Evolutionary conservation across 2,329 filamentous ascomycete genomes (phyloP).

Genomic region (Macroventuria anomochaeta): DNA sequence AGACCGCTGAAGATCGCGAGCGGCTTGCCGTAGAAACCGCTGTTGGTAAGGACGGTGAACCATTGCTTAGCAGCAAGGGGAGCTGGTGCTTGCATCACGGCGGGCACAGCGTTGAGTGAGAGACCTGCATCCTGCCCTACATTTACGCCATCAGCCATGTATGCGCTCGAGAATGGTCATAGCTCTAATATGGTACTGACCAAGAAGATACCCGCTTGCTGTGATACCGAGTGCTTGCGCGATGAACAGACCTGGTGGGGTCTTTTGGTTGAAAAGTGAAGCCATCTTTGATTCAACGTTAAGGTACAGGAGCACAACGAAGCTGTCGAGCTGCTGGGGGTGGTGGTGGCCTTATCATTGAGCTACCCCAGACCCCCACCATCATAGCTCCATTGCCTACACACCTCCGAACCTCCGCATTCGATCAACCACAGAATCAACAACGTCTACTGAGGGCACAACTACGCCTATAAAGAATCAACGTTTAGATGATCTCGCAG

Average conservation of each 20-base stretch:
- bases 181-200: constrained; percentile 31
- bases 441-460: too few relatives aligned
- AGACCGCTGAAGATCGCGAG: constrained; percentile 51
- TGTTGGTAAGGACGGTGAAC: constrained; percentile 52
- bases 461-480: too few relatives aligned
- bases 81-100: constrained; percentile 62
- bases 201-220: constrained; percentile 55
- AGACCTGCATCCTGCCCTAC: constrained; percentile 44
- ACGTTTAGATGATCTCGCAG: too few relatives aligned
- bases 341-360: not conserved
- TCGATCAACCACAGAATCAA: not conserved
- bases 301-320: not conserved
- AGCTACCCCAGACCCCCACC: too few relatives aligned
- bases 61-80: constrained; percentile 64
- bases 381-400: too few relatives aligned
- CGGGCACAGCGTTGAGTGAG: constrained; percentile 58
- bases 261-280: constrained; percentile 30
- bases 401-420: not conserved
- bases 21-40: constrained; percentile 50
- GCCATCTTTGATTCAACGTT: constrained; percentile 23
- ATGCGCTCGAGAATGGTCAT: not conserved
- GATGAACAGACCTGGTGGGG: constrained; percentile 50
- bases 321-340: not conserved
- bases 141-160: not conserved
- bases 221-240: constrained; percentile 61